Conservation (phyloP, 2,329 filamentous ascomycete genomes). For the Aspergillus fischeri region DNA sequence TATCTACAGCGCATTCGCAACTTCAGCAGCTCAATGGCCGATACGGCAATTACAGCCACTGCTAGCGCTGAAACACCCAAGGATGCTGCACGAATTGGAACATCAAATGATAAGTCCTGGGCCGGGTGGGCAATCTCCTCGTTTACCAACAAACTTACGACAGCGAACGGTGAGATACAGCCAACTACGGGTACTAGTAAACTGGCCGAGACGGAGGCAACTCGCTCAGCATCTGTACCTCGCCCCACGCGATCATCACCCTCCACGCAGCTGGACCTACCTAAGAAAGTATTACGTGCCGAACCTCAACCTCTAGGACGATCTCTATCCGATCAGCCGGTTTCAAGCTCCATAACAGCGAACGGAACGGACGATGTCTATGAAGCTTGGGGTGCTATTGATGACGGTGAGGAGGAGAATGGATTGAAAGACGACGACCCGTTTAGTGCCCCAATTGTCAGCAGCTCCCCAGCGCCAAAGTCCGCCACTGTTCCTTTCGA, state of each 20-base stretch:
- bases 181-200: constrained; percentile 48
- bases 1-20: constrained; percentile 83
- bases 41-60: constrained; percentile 69
- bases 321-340: constrained; percentile 40
- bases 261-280: constrained; percentile 17
- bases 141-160: constrained; percentile 88
- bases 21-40: constrained; percentile 70
- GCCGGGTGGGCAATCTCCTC: constrained; percentile 97
- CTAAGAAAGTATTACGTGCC: constrained; percentile 22
- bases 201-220: constrained; percentile 39
- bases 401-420: constrained; percentile 52
- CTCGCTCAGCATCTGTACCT: constrained; percentile 48
- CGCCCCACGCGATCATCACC: constrained; percentile 34
- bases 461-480: constrained; percentile 23
- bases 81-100: constrained; percentile 69
- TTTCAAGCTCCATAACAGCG: constrained; percentile 43
- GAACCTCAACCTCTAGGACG: constrained; percentile 28
- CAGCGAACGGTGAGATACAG: constrained; percentile 83
- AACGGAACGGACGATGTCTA: constrained; percentile 57
- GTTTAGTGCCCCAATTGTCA: constrained; percentile 32
- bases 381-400: constrained; percentile 70
- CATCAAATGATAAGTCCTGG: constrained; percentile 71
- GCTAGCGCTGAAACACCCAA: constrained; percentile 44
- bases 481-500: constrained; percentile 59
- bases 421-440: constrained; percentile 44